Evolutionary conservation across 768 basidiomycete genomes (phyloP).

Genomic region (Suillus placidus): DNA sequence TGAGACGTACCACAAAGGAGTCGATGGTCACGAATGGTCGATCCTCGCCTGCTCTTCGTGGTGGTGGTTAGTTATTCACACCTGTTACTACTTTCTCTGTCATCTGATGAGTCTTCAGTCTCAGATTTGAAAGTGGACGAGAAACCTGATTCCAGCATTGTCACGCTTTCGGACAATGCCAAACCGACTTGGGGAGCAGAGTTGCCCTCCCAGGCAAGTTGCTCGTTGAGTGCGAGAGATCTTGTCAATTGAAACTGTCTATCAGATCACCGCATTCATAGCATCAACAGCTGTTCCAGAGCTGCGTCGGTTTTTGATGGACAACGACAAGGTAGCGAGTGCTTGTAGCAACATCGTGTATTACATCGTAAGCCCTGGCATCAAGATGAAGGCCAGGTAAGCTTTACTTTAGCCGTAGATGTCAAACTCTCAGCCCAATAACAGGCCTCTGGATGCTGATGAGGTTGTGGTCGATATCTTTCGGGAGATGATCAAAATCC

Average conservation of each 20-base stretch:
- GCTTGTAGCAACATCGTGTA: constrained; percentile 84
- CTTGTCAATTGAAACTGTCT: constrained; percentile 13
- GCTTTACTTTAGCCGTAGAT: constrained; percentile 15
- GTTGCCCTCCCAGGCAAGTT: constrained; percentile 30
- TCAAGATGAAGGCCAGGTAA: constrained; percentile 78
- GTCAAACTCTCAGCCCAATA: constrained; percentile 14
- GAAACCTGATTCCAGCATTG: constrained; percentile 51
- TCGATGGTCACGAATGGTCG: constrained; percentile 62
- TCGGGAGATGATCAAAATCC: constrained; percentile 76
- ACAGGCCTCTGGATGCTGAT: constrained; percentile 80
- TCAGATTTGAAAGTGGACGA: constrained; percentile 59
- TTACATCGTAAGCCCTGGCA: constrained; percentile 77
- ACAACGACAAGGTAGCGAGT: constrained; percentile 80
- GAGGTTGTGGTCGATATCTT: constrained; percentile 65
- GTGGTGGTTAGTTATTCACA: constrained; percentile 41
- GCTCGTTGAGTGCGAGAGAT: neutral
- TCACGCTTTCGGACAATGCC: constrained; percentile 38
- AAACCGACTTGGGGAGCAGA: constrained; percentile 33
- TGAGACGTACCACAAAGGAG: constrained; percentile 69
- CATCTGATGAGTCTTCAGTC: constrained; percentile 15
- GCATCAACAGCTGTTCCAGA: constrained; percentile 70
- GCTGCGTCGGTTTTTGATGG: constrained; percentile 76
- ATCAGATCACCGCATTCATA: constrained; percentile 72
- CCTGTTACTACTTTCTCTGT: neutral
- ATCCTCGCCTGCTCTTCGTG: constrained; percentile 66